Base-by-base conservation (phyloP, 495 filamentous ascomycete species). In the Penicillium salamii region DNA sequence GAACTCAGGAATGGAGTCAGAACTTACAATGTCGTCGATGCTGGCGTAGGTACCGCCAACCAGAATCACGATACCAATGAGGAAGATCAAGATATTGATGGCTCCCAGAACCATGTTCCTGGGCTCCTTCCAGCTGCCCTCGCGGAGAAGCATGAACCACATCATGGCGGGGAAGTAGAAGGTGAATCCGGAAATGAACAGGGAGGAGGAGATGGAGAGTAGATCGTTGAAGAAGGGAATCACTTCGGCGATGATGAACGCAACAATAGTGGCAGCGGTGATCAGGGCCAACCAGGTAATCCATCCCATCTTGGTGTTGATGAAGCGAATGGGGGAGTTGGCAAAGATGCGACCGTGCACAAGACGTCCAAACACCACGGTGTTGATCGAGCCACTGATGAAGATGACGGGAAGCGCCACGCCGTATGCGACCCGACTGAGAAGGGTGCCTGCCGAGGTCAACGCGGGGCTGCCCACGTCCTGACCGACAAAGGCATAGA, bases 361-460 rank as follows among this genome's bases (percentile, higher is more conserved):
- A 54, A 86, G 78, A 49, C 82, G 82, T 18, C 55, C 76, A 21
- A 78, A 72, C n/a, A 84, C 80, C 0, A 76, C 77, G 13, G 77
- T 78, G 63, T 83, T 83, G 69, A 85, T 85, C 24, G 76, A 80
- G 13, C 82, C 82, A 32, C 80, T 82, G 65, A 75, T 85, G 63
- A 86, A 84, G 61, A 89, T 84, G 44, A 89, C 85, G 13, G 88
- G 88, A 2, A 87, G 60, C 8, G 86, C 88, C 42, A 91, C 63
- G 7, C 87, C 87, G 54, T 83, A 91, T 2, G 86, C 83, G 35
- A 90, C 57, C 53, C 87, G 87, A 44, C 83, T 78, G 1, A 91
- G 61, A 0, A 76, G 19, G 4, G 59, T 55, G 7, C 80, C 75
- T 8, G 84, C 82, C 0, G 84, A 84, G n/a, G 81, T 73, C 0